Percentiles rank a stretch among this genome's conserved stretches.
Evolutionary conservation across 768 basidiomycete genomes (phyloP).

Genomic region (Pulveroboletus sp.): DNA sequence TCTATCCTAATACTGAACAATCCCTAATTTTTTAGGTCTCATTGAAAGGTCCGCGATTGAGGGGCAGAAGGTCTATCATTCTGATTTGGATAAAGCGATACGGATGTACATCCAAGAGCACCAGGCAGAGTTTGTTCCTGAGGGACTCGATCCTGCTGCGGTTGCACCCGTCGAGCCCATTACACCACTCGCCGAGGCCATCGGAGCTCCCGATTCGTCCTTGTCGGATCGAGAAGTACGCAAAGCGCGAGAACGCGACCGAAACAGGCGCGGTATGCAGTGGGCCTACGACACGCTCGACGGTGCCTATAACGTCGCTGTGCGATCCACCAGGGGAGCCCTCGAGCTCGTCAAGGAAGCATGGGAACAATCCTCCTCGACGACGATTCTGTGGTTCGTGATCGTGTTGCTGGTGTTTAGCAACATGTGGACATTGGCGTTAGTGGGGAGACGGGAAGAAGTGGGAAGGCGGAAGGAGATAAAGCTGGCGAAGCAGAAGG

Average conservation of each 20-base stretch:
- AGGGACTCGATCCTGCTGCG: slow-evolving; percentile 60
- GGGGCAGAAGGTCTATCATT: slow-evolving; percentile 85
- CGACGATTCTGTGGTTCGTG: slow-evolving; percentile 66
- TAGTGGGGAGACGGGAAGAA: slow-evolving; percentile 46
- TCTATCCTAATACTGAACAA: slow-evolving; percentile 1
- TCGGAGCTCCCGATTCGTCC: slow-evolving; percentile 6
- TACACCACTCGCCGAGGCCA: slow-evolving; percentile 17
- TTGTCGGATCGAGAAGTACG: slow-evolving; percentile 14
- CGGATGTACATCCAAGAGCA: slow-evolving; percentile 85
- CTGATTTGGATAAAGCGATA: slow-evolving; percentile 80
- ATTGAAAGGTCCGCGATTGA: slow-evolving; percentile 90
- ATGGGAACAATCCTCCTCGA: slow-evolving; percentile 72
- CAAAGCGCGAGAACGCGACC: slow-evolving; percentile 62
- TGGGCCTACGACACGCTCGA: slow-evolving; percentile 88
- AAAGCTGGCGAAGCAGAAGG: slow-evolving; percentile 58
- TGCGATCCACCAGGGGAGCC: slow-evolving; percentile 63
- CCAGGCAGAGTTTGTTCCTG: slow-evolving; percentile 83
- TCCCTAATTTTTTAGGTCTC: slow-evolving; percentile 53
- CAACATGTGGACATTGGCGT: slow-evolving; percentile 66
- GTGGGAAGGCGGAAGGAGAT: slow-evolving; percentile 42
- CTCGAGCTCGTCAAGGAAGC: slow-evolving; percentile 75
- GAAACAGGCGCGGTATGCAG: slow-evolving; percentile 68
- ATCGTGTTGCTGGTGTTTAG: slow-evolving; percentile 70
- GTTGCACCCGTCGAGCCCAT: slow-evolving; percentile 45
- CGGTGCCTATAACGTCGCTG: slow-evolving; percentile 67